Percentiles rank a stretch among this genome's conserved stretches.
phyloP scores from a whole-genome alignment of 129 eudicot species.

The Helianthus tuberosus region DNA sequence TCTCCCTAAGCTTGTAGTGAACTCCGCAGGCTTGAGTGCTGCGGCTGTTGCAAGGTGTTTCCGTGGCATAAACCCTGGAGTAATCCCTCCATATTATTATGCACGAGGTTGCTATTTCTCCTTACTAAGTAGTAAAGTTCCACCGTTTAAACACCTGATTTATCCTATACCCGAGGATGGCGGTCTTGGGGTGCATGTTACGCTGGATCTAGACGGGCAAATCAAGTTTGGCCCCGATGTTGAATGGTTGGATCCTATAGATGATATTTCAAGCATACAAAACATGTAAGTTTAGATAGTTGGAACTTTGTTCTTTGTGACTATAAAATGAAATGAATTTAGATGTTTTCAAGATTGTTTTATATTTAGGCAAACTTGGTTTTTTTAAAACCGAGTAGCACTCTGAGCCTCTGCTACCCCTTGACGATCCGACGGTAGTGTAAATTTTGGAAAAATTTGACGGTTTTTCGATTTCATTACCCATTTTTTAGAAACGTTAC shows the following conservation, averaged over 20 bases:
- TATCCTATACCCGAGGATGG: slow-evolving; percentile 98
- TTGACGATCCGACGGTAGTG: too few relatives aligned
- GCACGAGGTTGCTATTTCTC: slow-evolving; percentile 93
- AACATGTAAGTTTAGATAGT: slow-evolving; percentile 53
- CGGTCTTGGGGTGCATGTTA: slow-evolving; percentile 92
- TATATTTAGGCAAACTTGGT: too few relatives aligned
- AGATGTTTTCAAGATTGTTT: too few relatives aligned
- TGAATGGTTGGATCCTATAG: slow-evolving; percentile 68
- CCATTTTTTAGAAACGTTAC: too few relatives aligned
- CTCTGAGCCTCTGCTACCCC: too few relatives aligned
- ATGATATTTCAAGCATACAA: slow-evolving; percentile 65
- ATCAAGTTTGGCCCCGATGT: slow-evolving; percentile 94
- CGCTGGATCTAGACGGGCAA: slow-evolving; percentile 84
- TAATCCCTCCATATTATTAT: slow-evolving; percentile 55
- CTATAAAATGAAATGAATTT: too few relatives aligned
- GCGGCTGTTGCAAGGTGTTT: slow-evolving; percentile 65
- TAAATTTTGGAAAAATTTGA: too few relatives aligned
- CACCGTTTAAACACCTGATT: slow-evolving; percentile 75
- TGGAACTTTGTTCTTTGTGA: neutral
- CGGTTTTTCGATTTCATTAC: too few relatives aligned
- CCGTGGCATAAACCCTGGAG: slow-evolving; percentile 39
- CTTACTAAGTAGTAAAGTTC: slow-evolving; percentile 48
- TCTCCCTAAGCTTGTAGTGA: slow-evolving; percentile 71
- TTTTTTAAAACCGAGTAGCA: too few relatives aligned
- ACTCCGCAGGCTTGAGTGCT: slow-evolving; percentile 85